phyloP scores from a whole-genome alignment of 805 yeast species.

The Starmerella apicola region DNA sequence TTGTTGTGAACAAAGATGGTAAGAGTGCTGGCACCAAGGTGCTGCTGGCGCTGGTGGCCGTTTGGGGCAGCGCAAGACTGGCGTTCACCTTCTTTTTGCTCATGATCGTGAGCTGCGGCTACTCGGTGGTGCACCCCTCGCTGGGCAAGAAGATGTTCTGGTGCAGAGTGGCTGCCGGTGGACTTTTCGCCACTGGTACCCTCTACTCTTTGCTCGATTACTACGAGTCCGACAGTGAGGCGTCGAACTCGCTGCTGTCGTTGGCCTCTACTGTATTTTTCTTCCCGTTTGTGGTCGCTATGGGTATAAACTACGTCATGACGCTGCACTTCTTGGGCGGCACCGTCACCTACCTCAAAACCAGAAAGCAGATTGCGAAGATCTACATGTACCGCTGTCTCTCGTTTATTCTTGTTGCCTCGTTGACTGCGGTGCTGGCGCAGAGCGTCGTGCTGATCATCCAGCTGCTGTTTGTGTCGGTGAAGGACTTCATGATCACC shows the following conservation, averaged over 20 bases:
- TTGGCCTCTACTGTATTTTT: constrained; percentile 42
- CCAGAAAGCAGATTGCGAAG: constrained; percentile 86
- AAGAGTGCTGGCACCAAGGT: constrained; percentile 45
- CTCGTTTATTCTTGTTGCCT: constrained; percentile 58
- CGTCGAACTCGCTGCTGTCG: constrained; percentile 28
- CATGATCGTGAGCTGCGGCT: constrained; percentile 78
- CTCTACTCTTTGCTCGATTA: constrained; percentile 46
- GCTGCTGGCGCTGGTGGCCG: constrained; percentile 65
- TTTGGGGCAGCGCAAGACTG: constrained; percentile 67
- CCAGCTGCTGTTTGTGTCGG: constrained; percentile 54
- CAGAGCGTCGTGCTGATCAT: constrained; percentile 60
- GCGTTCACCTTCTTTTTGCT: constrained; percentile 81
- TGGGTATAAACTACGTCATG: constrained; percentile 61
- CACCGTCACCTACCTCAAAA: constrained; percentile 60
- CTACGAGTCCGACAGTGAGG: constrained; percentile 25
- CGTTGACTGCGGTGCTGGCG: constrained; percentile 46
- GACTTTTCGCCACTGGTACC: constrained; percentile 44
- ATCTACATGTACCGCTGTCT: constrained; percentile 72
- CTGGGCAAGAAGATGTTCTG: constrained; percentile 68
- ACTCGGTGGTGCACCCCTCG: constrained; percentile 85
- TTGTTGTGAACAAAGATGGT: constrained; percentile 57
- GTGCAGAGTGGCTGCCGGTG: constrained; percentile 46
- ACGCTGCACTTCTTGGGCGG: constrained; percentile 59
- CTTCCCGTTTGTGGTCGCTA: constrained; percentile 58
- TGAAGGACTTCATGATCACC: constrained; percentile 64